These are phyloP conservation scores for Acacia concinna DNA, from an alignment of 331 rosid species.

Conservation along the genomic window DNA sequence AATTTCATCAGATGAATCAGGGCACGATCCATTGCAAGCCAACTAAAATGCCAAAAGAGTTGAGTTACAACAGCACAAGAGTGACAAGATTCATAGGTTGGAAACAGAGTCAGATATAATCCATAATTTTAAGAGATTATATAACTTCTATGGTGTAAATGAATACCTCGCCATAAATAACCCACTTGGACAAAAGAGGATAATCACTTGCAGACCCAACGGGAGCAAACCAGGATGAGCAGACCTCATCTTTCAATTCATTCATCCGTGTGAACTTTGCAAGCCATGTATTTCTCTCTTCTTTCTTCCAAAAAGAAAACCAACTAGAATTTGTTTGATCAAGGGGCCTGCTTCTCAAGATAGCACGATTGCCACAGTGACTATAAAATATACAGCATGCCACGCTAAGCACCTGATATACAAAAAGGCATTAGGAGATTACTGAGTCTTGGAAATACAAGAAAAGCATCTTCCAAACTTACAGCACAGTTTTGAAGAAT, in stretches of 20 bases:
- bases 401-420: slow-evolving; percentile 82
- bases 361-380: slow-evolving; percentile 95
- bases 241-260: slow-evolving; percentile 91
- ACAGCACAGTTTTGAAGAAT: slow-evolving; percentile 96
- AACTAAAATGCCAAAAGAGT: slow-evolving; percentile 55
- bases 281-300: slow-evolving; percentile 89
- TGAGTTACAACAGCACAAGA: slow-evolving; percentile 2
- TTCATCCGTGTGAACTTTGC: slow-evolving; percentile 78
- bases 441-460: slow-evolving; percentile 26
- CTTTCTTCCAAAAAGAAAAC: slow-evolving; percentile 88
- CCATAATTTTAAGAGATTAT: slow-evolving; percentile 18
- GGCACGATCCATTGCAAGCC: slow-evolving; percentile 95
- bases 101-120: neutral
- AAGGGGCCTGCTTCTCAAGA: slow-evolving; percentile 60
- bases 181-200: slow-evolving; percentile 98
- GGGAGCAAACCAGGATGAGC: slow-evolving; percentile 99
- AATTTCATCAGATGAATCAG: slow-evolving; percentile 82
- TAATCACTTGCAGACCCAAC: slow-evolving; percentile 99
- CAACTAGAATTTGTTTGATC: slow-evolving; percentile 53
- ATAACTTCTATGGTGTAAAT: slow-evolving; percentile 20
- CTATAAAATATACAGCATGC: slow-evolving; percentile 99
- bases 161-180: slow-evolving; percentile 93
- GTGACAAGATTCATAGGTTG: slow-evolving; percentile 3
- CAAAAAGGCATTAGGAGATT: slow-evolving; percentile 32
- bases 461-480: slow-evolving; percentile 46